These are phyloP conservation scores for Leccinum obscurum DNA, from an alignment of 768 basidiomycete species.

Conservation along the genomic window DNA sequence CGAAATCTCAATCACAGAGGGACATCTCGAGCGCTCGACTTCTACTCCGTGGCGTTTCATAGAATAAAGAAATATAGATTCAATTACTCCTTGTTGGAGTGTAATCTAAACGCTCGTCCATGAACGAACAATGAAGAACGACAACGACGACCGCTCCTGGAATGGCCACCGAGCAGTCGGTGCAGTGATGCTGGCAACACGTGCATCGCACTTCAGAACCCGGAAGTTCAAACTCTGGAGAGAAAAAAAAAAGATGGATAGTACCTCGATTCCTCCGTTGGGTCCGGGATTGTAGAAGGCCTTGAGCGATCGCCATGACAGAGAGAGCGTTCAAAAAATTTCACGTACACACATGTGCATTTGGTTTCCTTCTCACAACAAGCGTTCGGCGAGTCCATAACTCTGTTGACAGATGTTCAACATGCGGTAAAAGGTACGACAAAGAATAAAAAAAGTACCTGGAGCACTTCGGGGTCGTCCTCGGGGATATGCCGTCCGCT, in stretches of 20 bases:
- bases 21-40: slow-evolving; percentile 38
- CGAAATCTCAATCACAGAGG: slow-evolving; percentile 32
- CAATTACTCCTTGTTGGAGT: slow-evolving; percentile 44
- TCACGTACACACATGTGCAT: slow-evolving; percentile 64
- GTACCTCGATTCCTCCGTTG: slow-evolving; percentile 62
- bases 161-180: slow-evolving; percentile 69
- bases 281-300: slow-evolving; percentile 72
- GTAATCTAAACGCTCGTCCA: slow-evolving; percentile 25
- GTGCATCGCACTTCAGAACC: slow-evolving; percentile 52
- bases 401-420: slow-evolving; percentile 44
- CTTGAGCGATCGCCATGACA: slow-evolving; percentile 33
- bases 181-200: slow-evolving; percentile 61
- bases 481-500: slow-evolving; percentile 57
- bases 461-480: slow-evolving; percentile 52
- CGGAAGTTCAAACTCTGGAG: neutral
- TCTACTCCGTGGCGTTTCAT: slow-evolving; percentile 31
- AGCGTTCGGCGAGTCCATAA: slow-evolving; percentile 69
- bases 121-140: neutral
- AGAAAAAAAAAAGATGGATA: neutral
- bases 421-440: neutral
- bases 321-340: neutral
- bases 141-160: slow-evolving; percentile 43
- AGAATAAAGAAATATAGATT: slow-evolving; percentile 42
- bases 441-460: slow-evolving; percentile 30
- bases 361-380: slow-evolving; percentile 64